Percentiles rank a stretch among this genome's conserved stretches.
Conservation (phyloP, 2,329 filamentous ascomycete species). For the Corniculantispora saksenae region DNA sequence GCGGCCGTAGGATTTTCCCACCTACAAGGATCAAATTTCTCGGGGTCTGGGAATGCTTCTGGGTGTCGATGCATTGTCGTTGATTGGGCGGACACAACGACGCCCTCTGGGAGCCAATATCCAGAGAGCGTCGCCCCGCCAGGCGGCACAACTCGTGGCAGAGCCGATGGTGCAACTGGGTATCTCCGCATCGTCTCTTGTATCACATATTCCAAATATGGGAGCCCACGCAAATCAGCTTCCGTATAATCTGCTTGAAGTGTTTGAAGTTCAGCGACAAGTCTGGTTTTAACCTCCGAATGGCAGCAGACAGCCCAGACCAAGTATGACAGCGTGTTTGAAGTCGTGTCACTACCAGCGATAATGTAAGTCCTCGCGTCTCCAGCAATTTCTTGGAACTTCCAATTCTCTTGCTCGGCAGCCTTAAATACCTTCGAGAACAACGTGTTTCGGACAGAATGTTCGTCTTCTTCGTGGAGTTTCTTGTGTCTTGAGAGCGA, state of each 20-base stretch:
- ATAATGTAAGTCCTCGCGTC: constrained; percentile 36
- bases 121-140: constrained; percentile 37
- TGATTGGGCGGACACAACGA: constrained; percentile 40
- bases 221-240: constrained; percentile 36
- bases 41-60: constrained; percentile 32
- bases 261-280: constrained; percentile 29
- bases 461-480: too few species aligned
- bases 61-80: constrained; percentile 46
- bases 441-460: not conserved
- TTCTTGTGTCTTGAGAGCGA: too few species aligned
- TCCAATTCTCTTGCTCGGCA: not conserved
- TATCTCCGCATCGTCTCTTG: constrained; percentile 44
- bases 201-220: constrained; percentile 41
- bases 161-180: constrained; percentile 35
- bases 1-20: constrained; percentile 35
- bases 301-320: constrained; percentile 36
- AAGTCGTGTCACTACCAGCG: constrained; percentile 51
- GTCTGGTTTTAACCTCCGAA: constrained; percentile 22
- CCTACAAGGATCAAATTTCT: constrained; percentile 32
- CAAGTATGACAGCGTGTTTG: constrained; percentile 47
- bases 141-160: constrained; percentile 39
- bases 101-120: constrained; percentile 39
- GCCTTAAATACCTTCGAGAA: not conserved
- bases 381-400: not conserved
- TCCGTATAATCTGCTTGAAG: constrained; percentile 28